Percentiles rank a stretch among this genome's conserved stretches.
phyloP scores from a whole-genome alignment of 139 green algal species.

The Chlorella sp. region DNA sequence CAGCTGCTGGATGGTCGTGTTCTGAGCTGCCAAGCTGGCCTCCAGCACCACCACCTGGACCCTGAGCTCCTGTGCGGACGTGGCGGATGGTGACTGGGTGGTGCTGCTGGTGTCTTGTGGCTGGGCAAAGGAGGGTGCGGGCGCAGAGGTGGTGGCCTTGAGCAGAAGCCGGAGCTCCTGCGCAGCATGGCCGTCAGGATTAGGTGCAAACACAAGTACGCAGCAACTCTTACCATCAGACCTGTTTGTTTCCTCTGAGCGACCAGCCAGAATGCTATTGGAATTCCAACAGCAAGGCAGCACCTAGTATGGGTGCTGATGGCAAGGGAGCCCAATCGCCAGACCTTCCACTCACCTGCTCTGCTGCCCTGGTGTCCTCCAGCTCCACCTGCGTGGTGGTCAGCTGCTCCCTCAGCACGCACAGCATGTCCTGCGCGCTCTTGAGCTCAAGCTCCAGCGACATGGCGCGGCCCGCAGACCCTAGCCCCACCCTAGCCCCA shows the following conservation, averaged over 20 bases:
- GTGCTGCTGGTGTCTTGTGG: no score
- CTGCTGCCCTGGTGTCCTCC: background rate
- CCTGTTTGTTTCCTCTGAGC: background rate
- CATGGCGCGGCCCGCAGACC: no score
- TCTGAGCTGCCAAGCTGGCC: background rate
- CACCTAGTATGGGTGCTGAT: background rate
- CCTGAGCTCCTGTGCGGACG: no score
- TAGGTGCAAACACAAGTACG: background rate
- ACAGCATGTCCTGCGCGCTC: background rate
- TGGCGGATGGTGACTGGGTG: no score
- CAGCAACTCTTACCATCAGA: background rate
- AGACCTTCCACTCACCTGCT: background rate
- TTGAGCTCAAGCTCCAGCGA: no score
- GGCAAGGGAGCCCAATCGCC: background rate
- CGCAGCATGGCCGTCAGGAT: no score
- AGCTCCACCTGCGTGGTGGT: background rate
- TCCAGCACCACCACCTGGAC: background rate
- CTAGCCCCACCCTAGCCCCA: no score
- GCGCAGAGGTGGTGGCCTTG: no score
- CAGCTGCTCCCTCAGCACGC: background rate
- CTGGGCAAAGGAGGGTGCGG: no score
- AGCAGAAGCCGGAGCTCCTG: no score
- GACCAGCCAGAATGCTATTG: background rate
- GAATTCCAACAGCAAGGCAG: background rate
- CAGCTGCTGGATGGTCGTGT: background rate